A percentile compares a stretch with the other conserved stretches of the same genome.
Conservation (phyloP, 192 early-diverging fungal genomes). For the Phycomyces blakesleeanus region DNA sequence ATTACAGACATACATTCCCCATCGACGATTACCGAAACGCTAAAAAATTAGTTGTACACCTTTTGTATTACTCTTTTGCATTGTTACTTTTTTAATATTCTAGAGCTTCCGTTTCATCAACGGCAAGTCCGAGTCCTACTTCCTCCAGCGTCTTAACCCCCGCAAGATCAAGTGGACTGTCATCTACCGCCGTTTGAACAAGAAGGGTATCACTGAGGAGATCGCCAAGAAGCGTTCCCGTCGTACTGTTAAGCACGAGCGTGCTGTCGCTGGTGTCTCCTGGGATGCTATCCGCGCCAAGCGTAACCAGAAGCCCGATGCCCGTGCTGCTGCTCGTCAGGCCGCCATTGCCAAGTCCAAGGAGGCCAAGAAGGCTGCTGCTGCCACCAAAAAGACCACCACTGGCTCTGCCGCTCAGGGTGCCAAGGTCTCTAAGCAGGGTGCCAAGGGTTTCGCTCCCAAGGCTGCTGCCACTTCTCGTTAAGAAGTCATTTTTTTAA, state of each 20-base stretch:
- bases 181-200: constrained; percentile 96
- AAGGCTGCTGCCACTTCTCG: constrained; percentile 81
- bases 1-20: too few relatives aligned
- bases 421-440: constrained; percentile 79
- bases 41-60: neutral
- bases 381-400: constrained; percentile 78
- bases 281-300: constrained; percentile 96
- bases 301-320: constrained; percentile 95
- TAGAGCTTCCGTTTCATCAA: constrained; percentile 94
- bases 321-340: constrained; percentile 85
- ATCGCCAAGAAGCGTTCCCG: constrained; percentile 93
- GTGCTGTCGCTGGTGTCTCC: constrained; percentile 93
- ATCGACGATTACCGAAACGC: neutral
- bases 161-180: constrained; percentile 97
- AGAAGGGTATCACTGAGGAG: constrained; percentile 98
- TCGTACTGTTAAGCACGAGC: constrained; percentile 92
- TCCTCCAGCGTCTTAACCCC: constrained; percentile 96
- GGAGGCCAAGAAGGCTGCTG: constrained; percentile 88
- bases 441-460: constrained; percentile 72
- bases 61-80: neutral
- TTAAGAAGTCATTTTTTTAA: constrained; percentile 39
- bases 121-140: constrained; percentile 96
- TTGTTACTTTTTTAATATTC: constrained; percentile 2
- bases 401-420: constrained; percentile 41
- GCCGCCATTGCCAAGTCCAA: constrained; percentile 84